Percentiles rank a stretch among this genome's conserved stretches.
phyloP scores from a whole-genome alignment of 441 rosid species.

The Populus hybrid region DNA sequence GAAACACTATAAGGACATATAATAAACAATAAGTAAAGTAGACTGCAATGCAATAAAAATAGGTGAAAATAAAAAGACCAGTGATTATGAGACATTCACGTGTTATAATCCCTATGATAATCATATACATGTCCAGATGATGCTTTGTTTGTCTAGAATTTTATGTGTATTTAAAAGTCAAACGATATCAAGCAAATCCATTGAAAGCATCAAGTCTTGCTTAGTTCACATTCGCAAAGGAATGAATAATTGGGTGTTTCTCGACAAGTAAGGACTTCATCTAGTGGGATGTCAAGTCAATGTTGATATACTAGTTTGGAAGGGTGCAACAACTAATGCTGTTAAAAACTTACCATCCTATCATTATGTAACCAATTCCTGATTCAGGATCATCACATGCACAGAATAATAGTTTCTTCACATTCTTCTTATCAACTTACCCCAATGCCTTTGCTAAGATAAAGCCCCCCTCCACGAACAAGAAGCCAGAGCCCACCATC shows the following conservation, averaged over 20 bases:
- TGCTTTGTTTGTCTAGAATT: neutral
- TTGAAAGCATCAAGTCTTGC: neutral
- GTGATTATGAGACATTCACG: neutral
- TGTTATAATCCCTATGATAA: neutral
- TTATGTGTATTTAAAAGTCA: no score
- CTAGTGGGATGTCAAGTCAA: neutral
- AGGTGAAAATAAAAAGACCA: neutral
- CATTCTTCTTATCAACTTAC: conserved; percentile 37
- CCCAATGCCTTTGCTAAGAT: conserved; percentile 92
- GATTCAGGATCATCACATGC: neutral
- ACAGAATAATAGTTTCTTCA: neutral
- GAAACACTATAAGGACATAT: neutral
- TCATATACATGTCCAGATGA: neutral
- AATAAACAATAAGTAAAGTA: neutral
- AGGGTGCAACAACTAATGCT: neutral
- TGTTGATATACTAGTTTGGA: neutral
- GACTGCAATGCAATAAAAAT: neutral
- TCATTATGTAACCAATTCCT: neutral
- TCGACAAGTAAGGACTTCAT: neutral
- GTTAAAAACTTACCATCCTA: neutral
- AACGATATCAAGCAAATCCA: neutral
- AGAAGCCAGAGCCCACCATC: conserved; percentile 99
- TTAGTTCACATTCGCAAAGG: no score
- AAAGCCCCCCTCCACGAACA: conserved; percentile 96
- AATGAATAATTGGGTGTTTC: neutral